Base-by-base conservation (phyloP, 2,329 filamentous ascomycete genomes). In the Lecanicillium sp. region DNA sequence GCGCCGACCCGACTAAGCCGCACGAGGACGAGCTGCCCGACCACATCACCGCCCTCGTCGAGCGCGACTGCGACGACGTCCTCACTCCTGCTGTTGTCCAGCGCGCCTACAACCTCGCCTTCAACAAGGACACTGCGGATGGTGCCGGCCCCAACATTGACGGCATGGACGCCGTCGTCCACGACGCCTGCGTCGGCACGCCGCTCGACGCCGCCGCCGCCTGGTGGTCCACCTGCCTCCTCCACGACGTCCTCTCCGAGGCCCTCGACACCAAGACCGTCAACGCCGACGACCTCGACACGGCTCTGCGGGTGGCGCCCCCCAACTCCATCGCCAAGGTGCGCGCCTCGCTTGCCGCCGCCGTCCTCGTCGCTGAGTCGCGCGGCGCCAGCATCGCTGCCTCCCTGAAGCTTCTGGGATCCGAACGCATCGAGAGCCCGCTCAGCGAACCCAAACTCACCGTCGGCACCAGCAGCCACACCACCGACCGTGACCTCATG, bases 181-280 rank as follows among this genome's bases (percentile, higher is more conserved):
- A 93, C 51, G 91, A 96, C 59, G 80, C 81, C 44, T 84, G 89
- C 3, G 87, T 96, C 51, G 81, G 86, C 44, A 93, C 88, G 15
- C 88, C 90, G 0, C 78, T 96, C 55, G 91, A 96, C 64, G 90
- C 89, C 11, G 80, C 96, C 44, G 88, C 90, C 6, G 88, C 90
- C 2, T 96, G 90, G 90, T 93, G 84, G 72, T 94, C 90, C 1
- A 88, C 81, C 54, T 74, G 84, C 48, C 73, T 80, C 11, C 69
- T 95, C 30, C 86, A 90, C 57, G 76, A 78, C 49, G 82, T 81
- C 3, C 74, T 96, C 23, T 71, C 81, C 11, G 72, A 73, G 14
- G 83, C 78, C 29, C 72, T 94, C 27, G 71, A 74, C 10, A 51
- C 27, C 14, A 50, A 42, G 33, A 44, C 26, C 11, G 54, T 54